These are phyloP conservation scores for Chenopodium berlandieri DNA, from an alignment of 148 eudicot genomes.

Conservation along the genomic window DNA sequence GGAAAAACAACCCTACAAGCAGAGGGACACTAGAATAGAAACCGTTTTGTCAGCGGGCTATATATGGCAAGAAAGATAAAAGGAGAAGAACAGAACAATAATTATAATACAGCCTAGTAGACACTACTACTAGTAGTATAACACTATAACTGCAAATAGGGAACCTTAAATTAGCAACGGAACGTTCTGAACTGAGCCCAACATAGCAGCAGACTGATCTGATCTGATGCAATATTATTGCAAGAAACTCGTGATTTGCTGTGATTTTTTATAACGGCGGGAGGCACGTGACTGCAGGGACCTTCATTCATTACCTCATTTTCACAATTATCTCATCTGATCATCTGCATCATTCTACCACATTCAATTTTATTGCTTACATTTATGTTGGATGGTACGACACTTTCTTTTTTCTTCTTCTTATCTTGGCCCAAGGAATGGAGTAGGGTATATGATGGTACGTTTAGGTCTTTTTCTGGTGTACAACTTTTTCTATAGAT, in stretches of 20 bases:
- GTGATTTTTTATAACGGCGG: slow-evolving; percentile 4
- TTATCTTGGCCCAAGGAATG: background rate
- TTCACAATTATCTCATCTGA: no score
- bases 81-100: no score
- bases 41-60: background rate
- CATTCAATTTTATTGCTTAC: background rate
- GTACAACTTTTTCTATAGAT: background rate
- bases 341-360: background rate
- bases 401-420: background rate
- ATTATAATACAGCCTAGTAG: no score
- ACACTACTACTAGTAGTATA: no score
- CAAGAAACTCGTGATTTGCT: slow-evolving; percentile 27
- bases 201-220: no score
- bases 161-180: background rate
- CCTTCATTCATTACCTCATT: background rate
- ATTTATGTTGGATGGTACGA: background rate
- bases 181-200: background rate
- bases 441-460: background rate
- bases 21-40: background rate
- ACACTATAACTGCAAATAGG: background rate
- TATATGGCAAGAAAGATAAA: background rate
- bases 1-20: background rate
- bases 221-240: background rate
- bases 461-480: background rate
- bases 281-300: slow-evolving; percentile 36